phyloP scores from a whole-genome alignment of 768 basidiomycete species.

The Coprinopsis marcescibilis region DNA sequence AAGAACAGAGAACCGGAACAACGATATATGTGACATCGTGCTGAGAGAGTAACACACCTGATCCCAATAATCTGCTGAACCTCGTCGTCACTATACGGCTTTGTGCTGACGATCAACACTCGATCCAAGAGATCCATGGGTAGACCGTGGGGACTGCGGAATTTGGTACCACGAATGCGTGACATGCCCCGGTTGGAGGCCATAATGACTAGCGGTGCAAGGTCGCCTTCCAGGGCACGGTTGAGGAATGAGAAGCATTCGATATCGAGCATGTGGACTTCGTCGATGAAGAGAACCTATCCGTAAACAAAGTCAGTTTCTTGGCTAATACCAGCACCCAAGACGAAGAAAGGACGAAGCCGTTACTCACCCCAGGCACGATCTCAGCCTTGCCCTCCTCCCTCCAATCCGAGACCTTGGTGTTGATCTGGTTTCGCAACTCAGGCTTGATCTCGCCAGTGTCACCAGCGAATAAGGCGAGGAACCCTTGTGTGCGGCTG shows the following conservation, averaged over 20 bases:
- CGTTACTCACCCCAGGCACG: conserved; percentile 88
- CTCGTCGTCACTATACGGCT: conserved; percentile 77
- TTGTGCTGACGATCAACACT: conserved; percentile 92
- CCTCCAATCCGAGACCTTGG: conserved; percentile 94
- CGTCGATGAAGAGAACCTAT: conserved; percentile 97
- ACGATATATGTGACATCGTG: too few species aligned
- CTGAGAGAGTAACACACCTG: conserved; percentile 44
- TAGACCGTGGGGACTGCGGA: conserved; percentile 90
- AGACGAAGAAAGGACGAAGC: conserved; percentile 15
- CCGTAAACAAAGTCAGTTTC: conserved; percentile 1
- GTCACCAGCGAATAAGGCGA: conserved; percentile 91
- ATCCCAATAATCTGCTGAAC: conserved; percentile 91
- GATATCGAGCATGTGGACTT: conserved; percentile 99
- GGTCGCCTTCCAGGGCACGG: conserved; percentile 87
- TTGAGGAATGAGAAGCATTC: conserved; percentile 99
- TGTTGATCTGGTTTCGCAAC: conserved; percentile 92
- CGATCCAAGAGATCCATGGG: conserved; percentile 93
- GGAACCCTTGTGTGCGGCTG: conserved; percentile 96
- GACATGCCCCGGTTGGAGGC: conserved; percentile 95
- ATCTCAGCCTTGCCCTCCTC: conserved; percentile 99
- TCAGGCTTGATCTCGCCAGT: conserved; percentile 99
- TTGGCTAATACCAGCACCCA: background rate
- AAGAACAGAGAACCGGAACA: too few species aligned
- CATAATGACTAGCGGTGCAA: conserved; percentile 96
- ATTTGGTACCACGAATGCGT: conserved; percentile 91